Base-by-base conservation (phyloP, 768 basidiomycete genomes). In the Antrodiella citrinella region DNA sequence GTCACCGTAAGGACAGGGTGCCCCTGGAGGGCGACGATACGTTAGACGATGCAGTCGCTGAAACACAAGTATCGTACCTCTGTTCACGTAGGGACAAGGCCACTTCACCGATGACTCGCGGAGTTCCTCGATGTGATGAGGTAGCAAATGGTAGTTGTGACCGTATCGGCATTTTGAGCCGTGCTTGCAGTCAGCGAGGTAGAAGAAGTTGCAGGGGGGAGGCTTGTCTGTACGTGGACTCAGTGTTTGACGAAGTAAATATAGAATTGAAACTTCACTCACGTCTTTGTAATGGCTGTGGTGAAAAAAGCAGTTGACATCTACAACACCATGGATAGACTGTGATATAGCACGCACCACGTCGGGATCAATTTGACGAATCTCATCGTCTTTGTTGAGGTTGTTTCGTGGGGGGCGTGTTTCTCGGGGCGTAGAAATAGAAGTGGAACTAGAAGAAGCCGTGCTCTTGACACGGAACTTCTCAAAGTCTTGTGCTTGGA, bases 161-260 rank as follows among this genome's bases (percentile, higher is more conserved):
- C 61, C 59, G 46, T 65, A 70, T 24, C 54, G 62, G 54, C 70
- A 71, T 19, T 59, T 59, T 3, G 54, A 50, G 9, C 66, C 67
- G 21, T 62, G 56, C 51, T 55, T 60, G 51, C 67, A 68, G 26
- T 56, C 46, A 5, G 63, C 57, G 9, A 68, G 54, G 48, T 71
- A 70, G 55, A 56, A 64, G 54, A 67, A 66, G 26, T 65, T 71
- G 57, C 70, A 71, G 2, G 70, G 70, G 4, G 65, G 64, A 15
- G 69, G 69, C 51, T 54, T 64, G 26, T 67, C 69, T 70, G 50
- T 18, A 15, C n/a, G 26, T 39, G 22, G 13, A 3, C 4, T 45
- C 35, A 45, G 47, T 4, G 21, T 51, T 22, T 35, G 40, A 30
- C 9, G 12, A 15, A 11, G 2, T 19, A 35, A 7, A 35, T 35